Percentiles rank a stretch among this genome's conserved stretches.
These are phyloP conservation scores for Phytopythium vexans DNA, from an alignment of 352 stramenopile species.

Conservation along the genomic window DNA sequence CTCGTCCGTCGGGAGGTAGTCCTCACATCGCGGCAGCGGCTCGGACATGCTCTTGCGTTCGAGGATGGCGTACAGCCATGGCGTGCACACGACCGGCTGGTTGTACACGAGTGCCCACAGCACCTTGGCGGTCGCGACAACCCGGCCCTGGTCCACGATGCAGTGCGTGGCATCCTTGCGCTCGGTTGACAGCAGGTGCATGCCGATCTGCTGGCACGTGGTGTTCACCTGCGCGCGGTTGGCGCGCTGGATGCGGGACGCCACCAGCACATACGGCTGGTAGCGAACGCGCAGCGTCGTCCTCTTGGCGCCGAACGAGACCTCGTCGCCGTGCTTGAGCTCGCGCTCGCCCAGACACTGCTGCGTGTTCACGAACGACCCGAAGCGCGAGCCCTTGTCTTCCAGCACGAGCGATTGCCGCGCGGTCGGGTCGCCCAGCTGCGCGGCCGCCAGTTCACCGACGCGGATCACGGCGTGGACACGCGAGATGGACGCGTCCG, in stretches of 20 bases:
- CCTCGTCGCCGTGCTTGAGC: constrained; percentile 63
- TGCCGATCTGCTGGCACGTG: constrained; percentile 74
- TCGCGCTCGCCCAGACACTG: constrained; percentile 44
- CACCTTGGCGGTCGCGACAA: constrained; percentile 84
- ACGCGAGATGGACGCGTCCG: constrained; percentile 81
- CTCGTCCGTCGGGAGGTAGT: constrained; percentile 65
- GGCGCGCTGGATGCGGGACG: constrained; percentile 60
- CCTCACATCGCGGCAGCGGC: constrained; percentile 68
- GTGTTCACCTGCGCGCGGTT: constrained; percentile 66
- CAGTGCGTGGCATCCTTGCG: constrained; percentile 77
- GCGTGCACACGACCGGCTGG: constrained; percentile 76
- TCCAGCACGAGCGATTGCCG: constrained; percentile 67
- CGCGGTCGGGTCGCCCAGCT: constrained; percentile 53
- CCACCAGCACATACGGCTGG: constrained; percentile 76
- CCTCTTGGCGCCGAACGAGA: constrained; percentile 84
- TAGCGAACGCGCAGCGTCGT: constrained; percentile 80
- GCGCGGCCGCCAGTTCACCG: constrained; percentile 48
- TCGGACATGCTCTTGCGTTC: constrained; percentile 72
- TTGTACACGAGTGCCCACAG: constrained; percentile 85
- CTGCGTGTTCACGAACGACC: constrained; percentile 84
- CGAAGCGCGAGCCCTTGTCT: constrained; percentile 83
- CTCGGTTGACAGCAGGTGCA: constrained; percentile 64
- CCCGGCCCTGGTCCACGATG: constrained; percentile 78
- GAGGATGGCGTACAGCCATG: constrained; percentile 79
- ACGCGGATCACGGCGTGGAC: constrained; percentile 74